These are phyloP conservation scores for Discostella stelligera DNA, from an alignment of 352 stramenopile species.

Conservation along the genomic window DNA sequence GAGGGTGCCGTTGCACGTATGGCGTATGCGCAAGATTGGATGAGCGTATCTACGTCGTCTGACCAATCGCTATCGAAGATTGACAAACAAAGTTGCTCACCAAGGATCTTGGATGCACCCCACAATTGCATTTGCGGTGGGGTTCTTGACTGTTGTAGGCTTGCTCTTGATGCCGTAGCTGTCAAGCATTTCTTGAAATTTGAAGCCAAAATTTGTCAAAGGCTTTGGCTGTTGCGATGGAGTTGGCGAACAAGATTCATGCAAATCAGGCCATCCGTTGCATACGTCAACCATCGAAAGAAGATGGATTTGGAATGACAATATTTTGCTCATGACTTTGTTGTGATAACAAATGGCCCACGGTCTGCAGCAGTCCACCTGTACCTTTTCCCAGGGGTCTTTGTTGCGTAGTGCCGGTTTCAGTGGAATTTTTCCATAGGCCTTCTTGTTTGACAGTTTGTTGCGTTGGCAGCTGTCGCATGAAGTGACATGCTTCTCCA, in stretches of 20 bases:
- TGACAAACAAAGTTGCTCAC: neutral
- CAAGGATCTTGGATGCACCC: neutral
- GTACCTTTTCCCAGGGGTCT: neutral
- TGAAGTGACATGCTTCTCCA: constrained; percentile 7
- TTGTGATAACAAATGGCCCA: neutral
- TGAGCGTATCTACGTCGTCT: constrained; percentile 1
- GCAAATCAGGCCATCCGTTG: neutral
- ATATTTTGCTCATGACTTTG: neutral
- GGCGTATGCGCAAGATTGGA: neutral
- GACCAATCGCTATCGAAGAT: neutral
- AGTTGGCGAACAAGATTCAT: neutral
- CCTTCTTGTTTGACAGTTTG: constrained; percentile 3
- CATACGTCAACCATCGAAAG: constrained; percentile 7
- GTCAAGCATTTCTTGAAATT: constrained; percentile 37
- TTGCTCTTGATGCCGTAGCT: constrained; percentile 29
- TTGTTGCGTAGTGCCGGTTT: too few relatives aligned
- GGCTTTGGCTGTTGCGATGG: neutral
- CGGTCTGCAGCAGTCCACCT: constrained; percentile 3
- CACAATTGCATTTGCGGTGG: neutral
- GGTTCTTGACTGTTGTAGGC: constrained; percentile 12
- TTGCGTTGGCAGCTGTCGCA: constrained; percentile 12
- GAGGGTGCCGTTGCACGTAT: neutral
- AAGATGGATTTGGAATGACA: constrained; percentile 5
- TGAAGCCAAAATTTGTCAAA: constrained; percentile 31
- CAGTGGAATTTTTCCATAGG: too few relatives aligned